These are phyloP conservation scores for Linaria vulgaris DNA, from an alignment of 257 asterid genomes.

Conservation along the genomic window DNA sequence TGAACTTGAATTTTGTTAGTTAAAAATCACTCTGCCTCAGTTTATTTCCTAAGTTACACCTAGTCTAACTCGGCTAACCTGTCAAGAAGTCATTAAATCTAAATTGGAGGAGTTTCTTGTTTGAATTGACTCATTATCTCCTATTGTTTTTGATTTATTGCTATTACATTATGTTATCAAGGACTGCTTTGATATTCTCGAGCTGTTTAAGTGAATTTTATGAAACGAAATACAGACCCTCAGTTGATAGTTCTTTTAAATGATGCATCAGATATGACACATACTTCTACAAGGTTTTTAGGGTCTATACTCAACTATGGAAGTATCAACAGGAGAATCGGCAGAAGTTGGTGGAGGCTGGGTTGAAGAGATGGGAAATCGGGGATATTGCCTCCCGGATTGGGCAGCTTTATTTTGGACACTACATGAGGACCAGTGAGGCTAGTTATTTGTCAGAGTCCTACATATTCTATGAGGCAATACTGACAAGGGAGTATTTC, in stretches of 20 bases:
- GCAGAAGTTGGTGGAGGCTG: slow-evolving; percentile 91
- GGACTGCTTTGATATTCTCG: neutral
- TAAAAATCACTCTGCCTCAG: too few species aligned
- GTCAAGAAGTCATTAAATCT: too few species aligned
- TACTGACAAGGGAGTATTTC: slow-evolving; percentile 87
- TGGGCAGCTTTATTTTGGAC: slow-evolving; percentile 97
- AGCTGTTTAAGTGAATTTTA: neutral
- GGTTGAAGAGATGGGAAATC: slow-evolving; percentile 98
- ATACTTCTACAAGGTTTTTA: slow-evolving; percentile 86
- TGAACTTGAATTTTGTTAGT: too few species aligned
- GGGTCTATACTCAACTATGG: slow-evolving; percentile 93
- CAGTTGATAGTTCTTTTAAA: slow-evolving; percentile 12
- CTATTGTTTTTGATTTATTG: neutral
- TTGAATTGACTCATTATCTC: neutral
- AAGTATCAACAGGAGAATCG: slow-evolving; percentile 94
- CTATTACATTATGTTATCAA: neutral
- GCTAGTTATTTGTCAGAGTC: slow-evolving; percentile 86
- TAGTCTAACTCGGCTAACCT: too few species aligned
- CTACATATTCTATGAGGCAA: slow-evolving; percentile 86
- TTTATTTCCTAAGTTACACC: too few species aligned
- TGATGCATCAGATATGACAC: slow-evolving; percentile 72
- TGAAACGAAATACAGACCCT: neutral
- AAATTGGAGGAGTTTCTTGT: too few species aligned
- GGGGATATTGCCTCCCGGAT: slow-evolving; percentile 98
- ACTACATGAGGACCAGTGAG: slow-evolving; percentile 98